Base-by-base conservation (phyloP, 176 grass and related monocot species). In the Bonia amplexicaulis region DNA sequence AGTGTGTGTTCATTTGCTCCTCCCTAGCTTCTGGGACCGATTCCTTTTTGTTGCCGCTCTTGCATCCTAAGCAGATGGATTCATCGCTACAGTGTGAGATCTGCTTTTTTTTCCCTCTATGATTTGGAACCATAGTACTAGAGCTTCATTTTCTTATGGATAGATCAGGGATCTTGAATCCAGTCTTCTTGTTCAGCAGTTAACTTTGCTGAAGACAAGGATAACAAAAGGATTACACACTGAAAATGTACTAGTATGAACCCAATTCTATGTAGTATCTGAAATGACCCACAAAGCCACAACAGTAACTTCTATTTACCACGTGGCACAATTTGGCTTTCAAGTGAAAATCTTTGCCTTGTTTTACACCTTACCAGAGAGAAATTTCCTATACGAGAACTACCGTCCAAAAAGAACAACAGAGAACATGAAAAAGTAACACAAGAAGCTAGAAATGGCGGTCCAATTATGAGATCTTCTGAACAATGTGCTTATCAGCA, bases 281-380 rank as follows among this genome's bases (percentile, higher is more conserved):
- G 5, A 69, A 40, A 53, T 39, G 31, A 68, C 23, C 39, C 5
- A 13, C 44, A 53, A 69, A 70, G 14, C 31, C 6, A 27, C n/a
- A 29, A 74, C 59, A 83, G 20, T 52, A 52, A 62, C 64, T 76
- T 84, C 11, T 87, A 87, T 87, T 87, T 87, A 84, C 76, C 81
- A 84, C 42, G 80, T 76, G 69, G 22, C 69, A 61, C 52, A 62
- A 39, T 75, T 63, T 84, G 10, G 54, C 63, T 57, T 57, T 80
- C 41, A 69, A 74, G 68, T 45, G 10, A 71, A 49, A 84, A 83
- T 19, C 20, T 72, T 58, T 72, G 67, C 29, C 67, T 49, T 26
- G 45, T 79, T 66, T 79, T 74, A 59, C 79, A 78, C 5, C 46
- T 73, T 65, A 49, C 54, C 12, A 40, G 39, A 42, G 66, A 83